These are phyloP conservation scores for Eucalyptus caleyi DNA, from an alignment of 345 rosid species.

Conservation along the genomic window DNA sequence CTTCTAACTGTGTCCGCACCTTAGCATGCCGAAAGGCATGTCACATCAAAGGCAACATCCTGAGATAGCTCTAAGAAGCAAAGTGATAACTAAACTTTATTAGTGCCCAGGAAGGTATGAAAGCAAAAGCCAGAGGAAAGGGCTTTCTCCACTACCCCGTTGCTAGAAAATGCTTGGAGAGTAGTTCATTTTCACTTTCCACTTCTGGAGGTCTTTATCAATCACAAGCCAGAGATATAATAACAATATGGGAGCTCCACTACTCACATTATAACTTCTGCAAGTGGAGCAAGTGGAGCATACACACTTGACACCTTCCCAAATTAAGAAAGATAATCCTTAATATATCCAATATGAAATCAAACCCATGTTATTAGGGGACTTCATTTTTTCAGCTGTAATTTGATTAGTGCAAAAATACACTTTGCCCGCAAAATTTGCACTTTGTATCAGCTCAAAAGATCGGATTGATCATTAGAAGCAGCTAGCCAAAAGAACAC, in stretches of 20 bases:
- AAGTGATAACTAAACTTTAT: background rate
- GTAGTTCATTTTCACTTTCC: background rate
- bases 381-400: background rate
- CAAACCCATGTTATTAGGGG: background rate
- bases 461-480: background rate
- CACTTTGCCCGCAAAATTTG: background rate
- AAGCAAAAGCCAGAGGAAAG: background rate
- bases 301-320: background rate
- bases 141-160: background rate
- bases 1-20: background rate
- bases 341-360: background rate
- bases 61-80: background rate
- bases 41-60: background rate
- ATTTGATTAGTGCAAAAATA: background rate
- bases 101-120: background rate
- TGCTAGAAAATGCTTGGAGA: background rate
- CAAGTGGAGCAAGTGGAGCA: background rate
- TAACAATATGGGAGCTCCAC: background rate
- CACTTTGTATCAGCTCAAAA: background rate
- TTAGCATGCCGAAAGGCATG: background rate
- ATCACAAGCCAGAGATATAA: background rate
- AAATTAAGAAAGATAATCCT: background rate
- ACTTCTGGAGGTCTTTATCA: background rate
- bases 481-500: background rate
- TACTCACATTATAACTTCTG: background rate